Base-by-base conservation (phyloP, 2,329 filamentous ascomycete species). In the Aureobasidium sp. region DNA sequence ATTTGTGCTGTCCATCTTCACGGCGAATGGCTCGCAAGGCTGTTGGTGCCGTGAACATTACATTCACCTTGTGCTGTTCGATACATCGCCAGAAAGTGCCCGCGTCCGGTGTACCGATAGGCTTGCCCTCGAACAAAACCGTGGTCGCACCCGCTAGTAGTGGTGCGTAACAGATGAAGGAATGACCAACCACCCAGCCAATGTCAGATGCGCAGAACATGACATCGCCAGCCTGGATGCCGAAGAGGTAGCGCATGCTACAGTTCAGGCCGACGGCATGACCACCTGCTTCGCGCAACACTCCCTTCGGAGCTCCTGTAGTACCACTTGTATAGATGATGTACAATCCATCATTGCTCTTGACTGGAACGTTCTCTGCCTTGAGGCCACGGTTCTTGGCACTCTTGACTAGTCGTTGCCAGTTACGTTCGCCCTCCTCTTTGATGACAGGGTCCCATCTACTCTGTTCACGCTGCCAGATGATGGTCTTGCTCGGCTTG, bases 111-210 rank as follows among this genome's bases (percentile, higher is more conserved):
- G 91, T 96, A 5, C 91, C 91, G 13, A 96, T 81, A 0, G 92
- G 92, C 67, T 97, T 97, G n/a, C 92, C 93, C 75, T 97, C 92
- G 72, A 91, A 97, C 0, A 97, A 79, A 1, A 97, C 84, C 0
- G 91, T 96, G 1, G 91, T 87, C 2, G 92, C 91, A 5, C 92
- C 92, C 0, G 88, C 85, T 1, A 97, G 82, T 6, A 97, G 82
- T 13, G 92, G 92, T 4, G 85, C 92, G 70, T 97, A 97, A 13
- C 96, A 79, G 65, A 96, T 96, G 71, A 94, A 97, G 6, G 85
- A 88, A 70, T 91, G 85, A 3, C 90, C 90, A 0, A 94, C 90
- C 0, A 92, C 90, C 93, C 92, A 97, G 36, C 92, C 93, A 61
- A 97, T 93, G 70, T 97, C 92, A 14, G 87, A 90, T 1, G 88